phyloP scores from a whole-genome alignment of 2,329 filamentous ascomycete species.

The Cryphonectria parasitica region DNA sequence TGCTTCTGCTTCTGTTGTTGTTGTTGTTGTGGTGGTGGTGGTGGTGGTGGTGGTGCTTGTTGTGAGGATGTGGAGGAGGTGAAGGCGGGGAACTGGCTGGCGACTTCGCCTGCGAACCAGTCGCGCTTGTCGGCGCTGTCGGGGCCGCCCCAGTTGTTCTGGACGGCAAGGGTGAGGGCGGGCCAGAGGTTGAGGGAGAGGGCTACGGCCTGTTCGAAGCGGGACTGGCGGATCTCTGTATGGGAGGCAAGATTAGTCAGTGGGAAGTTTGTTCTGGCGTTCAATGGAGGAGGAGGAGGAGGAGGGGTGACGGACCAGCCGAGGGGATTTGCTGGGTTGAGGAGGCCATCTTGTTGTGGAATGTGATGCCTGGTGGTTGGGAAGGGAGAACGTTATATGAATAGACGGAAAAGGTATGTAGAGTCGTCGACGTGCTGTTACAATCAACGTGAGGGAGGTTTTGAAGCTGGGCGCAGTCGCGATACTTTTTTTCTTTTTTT shows the following conservation, averaged over 20 bases:
- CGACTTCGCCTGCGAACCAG: slow-evolving; percentile 90
- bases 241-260: slow-evolving; percentile 16
- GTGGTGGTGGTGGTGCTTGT: slow-evolving; percentile 31
- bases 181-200: slow-evolving; percentile 87
- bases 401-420: background rate
- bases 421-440: background rate
- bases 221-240: slow-evolving; percentile 59
- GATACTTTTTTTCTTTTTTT: background rate
- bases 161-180: slow-evolving; percentile 82
- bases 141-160: slow-evolving; percentile 86
- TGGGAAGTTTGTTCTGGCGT: no score
- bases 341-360: slow-evolving; percentile 12
- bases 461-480: background rate
- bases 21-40: slow-evolving; percentile 32
- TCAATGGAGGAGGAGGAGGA: background rate
- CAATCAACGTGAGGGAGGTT: background rate
- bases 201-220: slow-evolving; percentile 86
- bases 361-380: background rate
- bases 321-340: slow-evolving; percentile 15
- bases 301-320: background rate
- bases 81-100: slow-evolving; percentile 78
- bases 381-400: background rate
- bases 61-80: slow-evolving; percentile 36
- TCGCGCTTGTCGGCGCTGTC: slow-evolving; percentile 86
- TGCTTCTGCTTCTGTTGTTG: slow-evolving; percentile 34